These are phyloP conservation scores for Aspergillus caelatus DNA, from an alignment of 2,329 filamentous ascomycete genomes.

Conservation along the genomic window DNA sequence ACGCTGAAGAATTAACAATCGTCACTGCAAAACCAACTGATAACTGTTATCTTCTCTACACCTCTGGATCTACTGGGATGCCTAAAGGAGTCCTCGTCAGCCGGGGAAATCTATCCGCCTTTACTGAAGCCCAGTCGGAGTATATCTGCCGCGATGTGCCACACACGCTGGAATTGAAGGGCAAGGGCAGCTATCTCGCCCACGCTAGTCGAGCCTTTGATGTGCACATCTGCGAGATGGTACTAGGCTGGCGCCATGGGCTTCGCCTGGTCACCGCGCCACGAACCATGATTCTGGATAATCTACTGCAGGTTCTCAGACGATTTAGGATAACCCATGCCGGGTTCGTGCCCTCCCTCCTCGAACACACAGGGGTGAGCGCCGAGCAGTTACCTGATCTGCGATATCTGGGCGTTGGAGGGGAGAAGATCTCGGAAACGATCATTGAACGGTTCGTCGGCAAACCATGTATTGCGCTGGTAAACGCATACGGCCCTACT, in stretches of 20 bases:
- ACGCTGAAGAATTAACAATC: too few relatives aligned
- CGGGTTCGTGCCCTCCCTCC: constrained; percentile 17
- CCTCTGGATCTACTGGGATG: constrained; percentile 17
- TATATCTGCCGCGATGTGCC: constrained; percentile 19
- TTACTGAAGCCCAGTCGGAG: constrained; percentile 16
- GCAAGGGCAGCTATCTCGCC: constrained; percentile 15
- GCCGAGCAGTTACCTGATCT: constrained; percentile 13
- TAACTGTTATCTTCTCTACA: constrained; percentile 18
- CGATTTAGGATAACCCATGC: constrained; percentile 11
- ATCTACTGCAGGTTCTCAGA: constrained; percentile 11
- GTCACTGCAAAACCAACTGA: neutral
- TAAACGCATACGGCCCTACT: constrained; percentile 20
- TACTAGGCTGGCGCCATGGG: constrained; percentile 18
- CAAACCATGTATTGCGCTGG: constrained; percentile 9
- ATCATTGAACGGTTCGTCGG: constrained; percentile 17
- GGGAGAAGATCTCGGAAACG: constrained; percentile 19
- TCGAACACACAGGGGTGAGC: constrained; percentile 14
- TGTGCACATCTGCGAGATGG: constrained; percentile 20
- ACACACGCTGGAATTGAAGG: constrained; percentile 11
- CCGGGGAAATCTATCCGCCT: constrained; percentile 15
- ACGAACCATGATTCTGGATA: constrained; percentile 15
- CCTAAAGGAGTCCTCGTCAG: constrained; percentile 19
- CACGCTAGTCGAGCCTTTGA: constrained; percentile 22
- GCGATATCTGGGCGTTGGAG: constrained; percentile 16
- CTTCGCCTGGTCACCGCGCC: constrained; percentile 14